Evolutionary conservation across 75 land plant species (phyloP).

Genomic region (Sequoiadendron giganteum): DNA sequence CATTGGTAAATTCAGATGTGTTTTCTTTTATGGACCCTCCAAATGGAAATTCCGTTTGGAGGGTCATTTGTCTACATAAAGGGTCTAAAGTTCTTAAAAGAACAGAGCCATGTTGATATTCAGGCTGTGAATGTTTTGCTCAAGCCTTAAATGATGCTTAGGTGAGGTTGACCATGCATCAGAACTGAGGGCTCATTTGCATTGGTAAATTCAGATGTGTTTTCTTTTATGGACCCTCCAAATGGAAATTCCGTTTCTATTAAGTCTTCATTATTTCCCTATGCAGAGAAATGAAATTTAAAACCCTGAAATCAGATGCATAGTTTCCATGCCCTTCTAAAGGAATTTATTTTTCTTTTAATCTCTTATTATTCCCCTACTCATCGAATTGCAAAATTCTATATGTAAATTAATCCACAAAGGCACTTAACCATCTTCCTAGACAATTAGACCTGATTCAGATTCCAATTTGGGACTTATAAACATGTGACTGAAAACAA

Average conservation of each 20-base stretch:
- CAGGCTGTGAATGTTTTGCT: no score
- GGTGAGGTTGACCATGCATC: not conserved
- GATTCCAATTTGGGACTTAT: not conserved
- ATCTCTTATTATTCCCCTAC: no score
- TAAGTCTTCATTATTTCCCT: no score
- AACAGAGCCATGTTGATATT: no score
- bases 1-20: not conserved
- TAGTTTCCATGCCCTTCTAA: no score
- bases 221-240: not conserved
- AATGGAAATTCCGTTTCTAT: no score
- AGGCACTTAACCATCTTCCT: not conserved
- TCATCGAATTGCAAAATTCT: no score
- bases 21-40: not conserved
- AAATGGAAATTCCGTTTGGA: no score
- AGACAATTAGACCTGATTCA: not conserved
- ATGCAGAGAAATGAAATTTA: not conserved
- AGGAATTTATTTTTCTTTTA: no score
- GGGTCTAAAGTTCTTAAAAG: no score
- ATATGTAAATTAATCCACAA: not conserved
- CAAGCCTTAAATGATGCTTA: no score
- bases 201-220: not conserved
- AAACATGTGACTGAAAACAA: not conserved
- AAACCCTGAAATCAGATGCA: not conserved
- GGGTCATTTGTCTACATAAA: no score
- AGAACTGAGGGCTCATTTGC: not conserved